Evolutionary conservation across 805 yeast species (phyloP), one percentile per base, ranked within the genome.

Genomic region (Torulaspora gathmanii): DNA sequence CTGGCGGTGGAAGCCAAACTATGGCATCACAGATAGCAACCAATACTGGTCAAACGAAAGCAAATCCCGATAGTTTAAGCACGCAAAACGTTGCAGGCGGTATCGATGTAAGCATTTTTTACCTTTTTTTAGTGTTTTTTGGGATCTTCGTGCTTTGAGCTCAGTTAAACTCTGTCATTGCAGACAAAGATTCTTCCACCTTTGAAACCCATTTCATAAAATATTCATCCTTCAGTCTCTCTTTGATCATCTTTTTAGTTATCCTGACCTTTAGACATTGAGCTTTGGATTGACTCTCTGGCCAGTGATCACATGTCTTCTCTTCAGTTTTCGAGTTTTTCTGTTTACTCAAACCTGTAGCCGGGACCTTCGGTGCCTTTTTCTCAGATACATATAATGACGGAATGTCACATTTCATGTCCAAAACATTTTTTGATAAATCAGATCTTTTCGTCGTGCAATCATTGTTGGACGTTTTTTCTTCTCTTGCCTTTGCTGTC

Each of bases 151-250:
- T 39, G 4, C 15, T 30, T 9, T 39, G n/a, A 23, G 3, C 10
- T 31, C 20, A 31, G 12, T 1, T 17, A 20, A 16, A 5, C 15
- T 31, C 34, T 7, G 43, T n/a, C 48, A 47, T 37, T 8, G 38
- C 48, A 9, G 27, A 27, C 8, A 48, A 22, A 35, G 37, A 38
- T 2, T 31, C 35, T 25, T 48, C 51, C 9, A 48, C 51, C 35
- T 48, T 45, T 49, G 60, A 45, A 42, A 63, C 68, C 64, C 63
- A 63, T 45, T 51, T 53, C 46, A 55, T 46, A 29, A 63, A 63
- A 7, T 50, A 41, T 16, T 45, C 46, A 39, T 63, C 64, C 11
- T 52, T 48, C 11, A 63, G 34, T 42, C 55, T 62, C 31, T 47
- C 26, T 40, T 50, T 50, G 16, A 63, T 50, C 9, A 33, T 37